Percentiles rank a stretch among this genome's conserved stretches.
Evolutionary conservation across 2,329 filamentous ascomycete genomes (phyloP).

Genomic region (Hypomyces rosellus): DNA sequence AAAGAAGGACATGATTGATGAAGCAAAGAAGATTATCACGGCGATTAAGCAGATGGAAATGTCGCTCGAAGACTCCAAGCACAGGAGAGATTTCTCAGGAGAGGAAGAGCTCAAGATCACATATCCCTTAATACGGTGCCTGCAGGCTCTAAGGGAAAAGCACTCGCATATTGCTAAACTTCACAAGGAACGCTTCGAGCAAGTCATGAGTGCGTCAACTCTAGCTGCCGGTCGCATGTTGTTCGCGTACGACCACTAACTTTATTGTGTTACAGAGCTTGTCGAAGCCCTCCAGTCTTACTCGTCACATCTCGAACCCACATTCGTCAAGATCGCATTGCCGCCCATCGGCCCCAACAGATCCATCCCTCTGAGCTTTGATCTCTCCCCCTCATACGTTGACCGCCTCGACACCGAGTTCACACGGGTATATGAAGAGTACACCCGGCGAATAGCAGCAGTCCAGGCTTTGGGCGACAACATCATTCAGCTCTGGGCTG

Average conservation of each 20-base stretch:
- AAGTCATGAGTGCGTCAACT: constrained; percentile 73
- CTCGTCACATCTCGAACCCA: constrained; percentile 86
- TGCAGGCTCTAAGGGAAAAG: constrained; percentile 79
- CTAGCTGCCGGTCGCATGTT: background rate
- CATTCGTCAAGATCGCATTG: constrained; percentile 78
- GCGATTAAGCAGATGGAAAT: constrained; percentile 90
- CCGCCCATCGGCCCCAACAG: constrained; percentile 75
- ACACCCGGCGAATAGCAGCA: constrained; percentile 70
- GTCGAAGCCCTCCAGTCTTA: constrained; percentile 92
- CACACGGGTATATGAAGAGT: constrained; percentile 92
- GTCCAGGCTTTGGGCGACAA: constrained; percentile 73
- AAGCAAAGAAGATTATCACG: constrained; percentile 78
- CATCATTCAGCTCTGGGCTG: constrained; percentile 91
- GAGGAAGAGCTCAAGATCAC: constrained; percentile 69
- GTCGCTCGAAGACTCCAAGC: constrained; percentile 72
- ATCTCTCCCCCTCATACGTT: constrained; percentile 87
- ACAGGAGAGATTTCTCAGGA: constrained; percentile 58
- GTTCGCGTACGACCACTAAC: constrained; percentile 10
- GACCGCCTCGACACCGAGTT: constrained; percentile 85
- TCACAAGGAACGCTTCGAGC: constrained; percentile 87
- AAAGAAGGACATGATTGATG: constrained; percentile 85
- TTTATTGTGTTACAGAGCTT: constrained; percentile 55
- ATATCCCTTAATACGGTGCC: constrained; percentile 73
- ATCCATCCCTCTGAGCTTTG: constrained; percentile 74
- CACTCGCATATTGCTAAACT: constrained; percentile 71